Percentiles rank a stretch among this genome's conserved stretches.
Conservation (phyloP, 2,329 filamentous ascomycete species). For the Sclerotiophoma versabilis region DNA sequence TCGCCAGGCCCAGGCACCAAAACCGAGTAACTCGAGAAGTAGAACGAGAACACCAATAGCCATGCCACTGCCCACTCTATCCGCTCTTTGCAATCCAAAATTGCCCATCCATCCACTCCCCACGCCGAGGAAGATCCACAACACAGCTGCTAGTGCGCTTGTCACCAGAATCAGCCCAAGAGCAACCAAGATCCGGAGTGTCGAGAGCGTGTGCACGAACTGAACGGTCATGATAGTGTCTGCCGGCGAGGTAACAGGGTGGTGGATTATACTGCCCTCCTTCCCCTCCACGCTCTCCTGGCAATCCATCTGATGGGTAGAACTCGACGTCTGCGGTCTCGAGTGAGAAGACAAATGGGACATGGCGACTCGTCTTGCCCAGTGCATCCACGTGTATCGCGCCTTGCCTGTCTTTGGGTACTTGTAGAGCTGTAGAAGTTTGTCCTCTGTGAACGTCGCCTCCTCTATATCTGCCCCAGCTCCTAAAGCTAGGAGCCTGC, state of each 20-base stretch:
- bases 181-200: constrained; percentile 21
- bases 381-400: constrained; percentile 54
- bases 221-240: constrained; percentile 33
- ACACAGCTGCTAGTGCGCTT: constrained; percentile 23
- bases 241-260: not conserved
- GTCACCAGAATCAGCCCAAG: constrained; percentile 24
- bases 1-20: constrained; percentile 21
- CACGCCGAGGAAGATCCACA: constrained; percentile 34
- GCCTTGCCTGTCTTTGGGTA: constrained; percentile 44
- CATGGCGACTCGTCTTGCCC: constrained; percentile 47
- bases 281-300: constrained; percentile 9
- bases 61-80: constrained; percentile 29
- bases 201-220: constrained; percentile 33
- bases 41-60: constrained; percentile 28
- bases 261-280: constrained; percentile 6
- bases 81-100: constrained; percentile 19
- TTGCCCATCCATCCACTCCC: constrained; percentile 11
- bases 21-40: constrained; percentile 24
- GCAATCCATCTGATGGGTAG: not conserved
- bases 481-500: constrained; percentile 22
- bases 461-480: constrained; percentile 18
- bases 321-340: constrained; percentile 2
- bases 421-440: constrained; percentile 46
- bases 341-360: constrained; percentile 12
- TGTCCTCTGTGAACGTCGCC: constrained; percentile 47